Conservation (phyloP, 2,329 filamentous ascomycete species). For the Colletotrichum spaethianum region DNA sequence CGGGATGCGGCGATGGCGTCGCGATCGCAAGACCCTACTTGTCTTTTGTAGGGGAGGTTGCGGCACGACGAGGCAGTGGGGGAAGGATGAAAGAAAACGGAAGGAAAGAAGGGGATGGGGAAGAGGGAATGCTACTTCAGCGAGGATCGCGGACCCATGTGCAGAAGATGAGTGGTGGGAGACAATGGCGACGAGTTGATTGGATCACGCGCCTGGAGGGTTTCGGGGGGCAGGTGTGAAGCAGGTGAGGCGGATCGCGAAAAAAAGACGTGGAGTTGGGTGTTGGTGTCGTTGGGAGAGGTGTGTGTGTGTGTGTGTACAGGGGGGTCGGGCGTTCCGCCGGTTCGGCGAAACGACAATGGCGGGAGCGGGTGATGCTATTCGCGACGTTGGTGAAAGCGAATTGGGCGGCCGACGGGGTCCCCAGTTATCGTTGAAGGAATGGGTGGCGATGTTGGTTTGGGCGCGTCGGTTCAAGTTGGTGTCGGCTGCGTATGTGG, state of each 20-base stretch:
- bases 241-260: constrained; percentile 40
- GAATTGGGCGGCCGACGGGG: constrained; percentile 13
- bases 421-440: background rate
- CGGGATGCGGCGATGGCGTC: constrained; percentile 32
- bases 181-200: constrained; percentile 1
- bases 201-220: constrained; percentile 30
- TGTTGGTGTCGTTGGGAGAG: constrained; percentile 17
- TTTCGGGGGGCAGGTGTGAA: constrained; percentile 11
- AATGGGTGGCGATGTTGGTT: constrained; percentile 30
- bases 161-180: constrained; percentile 17
- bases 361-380: constrained; percentile 24
- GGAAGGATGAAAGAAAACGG: background rate
- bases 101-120: constrained; percentile 12
- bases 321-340: constrained; percentile 10
- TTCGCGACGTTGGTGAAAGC: constrained; percentile 23
- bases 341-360: constrained; percentile 16
- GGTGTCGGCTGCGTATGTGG: constrained; percentile 10
- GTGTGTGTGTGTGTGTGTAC: background rate
- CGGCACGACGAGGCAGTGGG: constrained; percentile 10
- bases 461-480: constrained; percentile 6
- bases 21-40: constrained; percentile 21
- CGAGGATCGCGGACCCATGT: constrained; percentile 40
- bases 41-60: background rate
- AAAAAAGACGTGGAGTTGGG: constrained; percentile 32
- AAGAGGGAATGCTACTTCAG: constrained; percentile 23